Evolutionary conservation across 1,284 basidiomycete genomes (phyloP), one percentile per base, ranked within the genome.

Genomic region (Trametes sp.): DNA sequence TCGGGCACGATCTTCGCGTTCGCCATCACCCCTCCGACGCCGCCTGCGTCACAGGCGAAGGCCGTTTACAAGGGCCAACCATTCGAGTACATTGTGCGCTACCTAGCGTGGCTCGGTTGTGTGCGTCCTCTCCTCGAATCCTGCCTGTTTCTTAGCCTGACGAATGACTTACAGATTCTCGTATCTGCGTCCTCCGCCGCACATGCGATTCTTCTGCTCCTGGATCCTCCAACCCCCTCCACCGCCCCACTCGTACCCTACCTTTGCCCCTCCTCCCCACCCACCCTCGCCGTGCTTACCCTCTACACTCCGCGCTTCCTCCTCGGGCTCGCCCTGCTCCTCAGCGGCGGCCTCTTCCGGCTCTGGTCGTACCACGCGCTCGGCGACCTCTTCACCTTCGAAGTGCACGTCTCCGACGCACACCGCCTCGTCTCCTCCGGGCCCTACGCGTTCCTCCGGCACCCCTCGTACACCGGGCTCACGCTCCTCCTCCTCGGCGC

Each of bases 381-480:
- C 31, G 66, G 63, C 14, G 38, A 44, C 28, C 58, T 56, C 48
- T 67, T 65, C 63, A 67, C 63, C 7, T 67, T 49, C 61, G 59
- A 65, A 29, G 50, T 67, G 41, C 26, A 42, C 14, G 42, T 67
- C 24, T 35, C 53, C 11, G 49, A 59, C 26, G 51, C 44, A 1
- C 66, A 67, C 24, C 29, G 23, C 8, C 57, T 67, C 52, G 55
- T 67, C 38, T 60, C 57, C 8, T n/a, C 26, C 26, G 66, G 66
- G 4, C 66, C 66, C 31, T 67, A 67, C 55, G 26, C 56, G 2
- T 46, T 42, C 52, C 57, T 65, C 13, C 63, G 66, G 35, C 66
- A 67, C 36, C 66, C 66, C 19, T 62, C 59, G 44, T 67, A 67
- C 55, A 62, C 60, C 4, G 57, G 57, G 11, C n/a, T 53, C 6